Evolutionary conservation across 768 basidiomycete species (phyloP).

Genomic region (Rhodotorula taiwanensis): DNA sequence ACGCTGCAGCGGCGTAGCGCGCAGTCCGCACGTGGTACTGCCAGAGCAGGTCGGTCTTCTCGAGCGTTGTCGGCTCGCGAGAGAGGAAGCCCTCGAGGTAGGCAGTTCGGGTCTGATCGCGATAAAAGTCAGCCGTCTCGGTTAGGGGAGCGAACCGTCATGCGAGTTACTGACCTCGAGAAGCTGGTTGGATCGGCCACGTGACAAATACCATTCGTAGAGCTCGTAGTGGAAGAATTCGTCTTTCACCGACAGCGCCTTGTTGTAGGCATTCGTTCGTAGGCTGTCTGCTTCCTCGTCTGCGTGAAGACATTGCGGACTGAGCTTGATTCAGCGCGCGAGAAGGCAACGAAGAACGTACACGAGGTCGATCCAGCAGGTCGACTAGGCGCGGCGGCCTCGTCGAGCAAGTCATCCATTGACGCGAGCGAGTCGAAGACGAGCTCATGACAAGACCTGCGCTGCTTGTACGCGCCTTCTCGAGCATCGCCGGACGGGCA

Average conservation of each 20-base stretch:
- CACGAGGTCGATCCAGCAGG: background rate
- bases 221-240: constrained; percentile 88
- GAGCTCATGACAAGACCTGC: constrained; percentile 71
- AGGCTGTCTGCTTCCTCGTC: constrained; percentile 61
- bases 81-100: constrained; percentile 83
- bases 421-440: constrained; percentile 71
- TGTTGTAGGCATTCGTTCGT: constrained; percentile 75
- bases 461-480: constrained; percentile 54
- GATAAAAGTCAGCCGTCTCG: background rate
- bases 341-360: constrained; percentile 3
- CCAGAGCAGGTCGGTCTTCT: constrained; percentile 86
- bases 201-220: constrained; percentile 86
- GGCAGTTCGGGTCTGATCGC: constrained; percentile 66
- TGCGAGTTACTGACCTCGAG: constrained; percentile 78
- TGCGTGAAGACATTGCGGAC: constrained; percentile 16
- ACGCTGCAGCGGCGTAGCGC: constrained; percentile 77
- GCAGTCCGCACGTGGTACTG: constrained; percentile 92
- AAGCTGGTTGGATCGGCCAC: constrained; percentile 74
- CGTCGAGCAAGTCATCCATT: constrained; percentile 59
- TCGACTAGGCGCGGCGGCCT: constrained; percentile 44
- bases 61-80: constrained; percentile 68
- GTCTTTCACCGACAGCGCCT: constrained; percentile 77
- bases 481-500: constrained; percentile 57
- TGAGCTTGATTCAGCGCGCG: too few species aligned
- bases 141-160: too few species aligned